Evolutionary conservation across 2,329 filamentous ascomycete genomes (phyloP).

Genomic region (Talaromyces funiculosus): DNA sequence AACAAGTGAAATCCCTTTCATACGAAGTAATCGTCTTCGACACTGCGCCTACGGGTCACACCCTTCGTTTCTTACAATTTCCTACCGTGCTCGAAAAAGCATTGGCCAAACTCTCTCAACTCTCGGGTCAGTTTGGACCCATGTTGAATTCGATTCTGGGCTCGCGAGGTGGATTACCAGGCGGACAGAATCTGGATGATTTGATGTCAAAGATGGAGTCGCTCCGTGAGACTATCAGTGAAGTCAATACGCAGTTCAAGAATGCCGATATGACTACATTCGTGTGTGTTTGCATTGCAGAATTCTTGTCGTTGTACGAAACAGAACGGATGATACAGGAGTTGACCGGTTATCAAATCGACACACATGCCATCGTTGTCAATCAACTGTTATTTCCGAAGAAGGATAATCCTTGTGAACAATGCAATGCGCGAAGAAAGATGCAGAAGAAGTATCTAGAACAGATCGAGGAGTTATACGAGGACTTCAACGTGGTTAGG

Average conservation of each 20-base stretch:
- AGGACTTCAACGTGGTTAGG: conserved; percentile 98
- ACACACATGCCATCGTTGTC: conserved; percentile 95
- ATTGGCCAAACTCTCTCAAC: conserved; percentile 90
- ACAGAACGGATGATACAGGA: conserved; percentile 99
- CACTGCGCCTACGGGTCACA: conserved; percentile 95
- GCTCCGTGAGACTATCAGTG: conserved; percentile 83
- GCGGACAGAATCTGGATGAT: conserved; percentile 87
- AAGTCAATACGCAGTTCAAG: conserved; percentile 98
- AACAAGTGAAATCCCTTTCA: conserved; percentile 97
- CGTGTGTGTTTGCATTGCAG: conserved; percentile 95
- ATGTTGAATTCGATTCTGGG: conserved; percentile 93
- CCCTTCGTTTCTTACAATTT: conserved; percentile 96
- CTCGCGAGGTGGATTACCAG: conserved; percentile 68
- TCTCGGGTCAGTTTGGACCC: conserved; percentile 89
- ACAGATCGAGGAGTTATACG: conserved; percentile 96
- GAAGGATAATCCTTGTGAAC: conserved; percentile 77
- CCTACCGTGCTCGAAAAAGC: conserved; percentile 97
- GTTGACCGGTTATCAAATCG: conserved; percentile 84
- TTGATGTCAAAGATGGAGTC: conserved; percentile 93
- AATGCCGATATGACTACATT: conserved; percentile 93
- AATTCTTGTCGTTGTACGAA: conserved; percentile 95
- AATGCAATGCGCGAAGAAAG: conserved; percentile 88
- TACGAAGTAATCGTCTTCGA: conserved; percentile 99
- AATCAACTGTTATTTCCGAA: conserved; percentile 96
- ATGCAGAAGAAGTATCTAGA: conserved; percentile 99